Conservation (phyloP, 1,284 basidiomycete genomes). For the Cutaneotrichosporon spelunceum region DNA sequence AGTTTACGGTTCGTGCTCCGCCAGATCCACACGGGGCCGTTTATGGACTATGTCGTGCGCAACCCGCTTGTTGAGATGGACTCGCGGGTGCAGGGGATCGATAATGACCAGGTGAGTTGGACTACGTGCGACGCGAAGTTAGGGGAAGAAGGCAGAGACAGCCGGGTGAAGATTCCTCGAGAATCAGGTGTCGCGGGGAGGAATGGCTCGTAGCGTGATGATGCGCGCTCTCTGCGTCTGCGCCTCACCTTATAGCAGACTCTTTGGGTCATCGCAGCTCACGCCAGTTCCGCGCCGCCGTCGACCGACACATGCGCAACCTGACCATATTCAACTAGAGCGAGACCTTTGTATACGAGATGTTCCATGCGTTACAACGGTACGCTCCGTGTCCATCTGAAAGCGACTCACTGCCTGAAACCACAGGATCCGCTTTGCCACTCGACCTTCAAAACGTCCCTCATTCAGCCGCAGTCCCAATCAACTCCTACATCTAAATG, state of each 20-base stretch:
- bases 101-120: slow-evolving; percentile 64
- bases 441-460: too few relatives aligned
- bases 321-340: slow-evolving; percentile 45
- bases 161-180: too few relatives aligned
- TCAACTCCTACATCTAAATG: slow-evolving; percentile 6
- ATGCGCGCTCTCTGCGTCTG: background rate
- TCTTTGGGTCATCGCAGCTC: slow-evolving; percentile 7
- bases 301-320: slow-evolving; percentile 66
- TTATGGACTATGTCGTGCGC: slow-evolving; percentile 86
- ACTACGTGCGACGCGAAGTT: background rate
- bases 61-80: slow-evolving; percentile 85
- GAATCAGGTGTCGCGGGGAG: too few relatives aligned
- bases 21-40: slow-evolving; percentile 89
- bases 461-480: too few relatives aligned
- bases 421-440: too few relatives aligned
- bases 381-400: too few relatives aligned
- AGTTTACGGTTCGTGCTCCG: slow-evolving; percentile 77
- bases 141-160: too few relatives aligned
- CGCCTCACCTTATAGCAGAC: background rate
- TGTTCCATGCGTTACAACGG: background rate
- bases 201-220: too few relatives aligned
- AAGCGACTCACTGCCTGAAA: too few relatives aligned
- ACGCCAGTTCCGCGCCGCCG: slow-evolving; percentile 69
- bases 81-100: slow-evolving; percentile 73
- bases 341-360: background rate